phyloP scores from a whole-genome alignment of 2,329 filamentous ascomycete species.

The Remersonia thermophila region DNA sequence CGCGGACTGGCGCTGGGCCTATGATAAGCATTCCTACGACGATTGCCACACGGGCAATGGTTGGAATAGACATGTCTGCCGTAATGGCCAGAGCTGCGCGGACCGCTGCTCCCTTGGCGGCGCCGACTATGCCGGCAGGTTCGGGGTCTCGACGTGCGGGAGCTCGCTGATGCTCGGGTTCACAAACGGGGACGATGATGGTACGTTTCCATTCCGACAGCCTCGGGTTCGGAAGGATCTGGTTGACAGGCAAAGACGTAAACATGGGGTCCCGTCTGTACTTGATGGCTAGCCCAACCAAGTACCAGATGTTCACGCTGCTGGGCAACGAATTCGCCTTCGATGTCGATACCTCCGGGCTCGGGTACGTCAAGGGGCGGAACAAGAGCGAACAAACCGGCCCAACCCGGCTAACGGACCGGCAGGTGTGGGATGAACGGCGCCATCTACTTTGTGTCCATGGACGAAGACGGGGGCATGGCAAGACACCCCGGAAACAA shows the following conservation, averaged over 20 bases:
- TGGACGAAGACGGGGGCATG: conserved; percentile 45
- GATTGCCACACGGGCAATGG: conserved; percentile 39
- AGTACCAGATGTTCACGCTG: conserved; percentile 40
- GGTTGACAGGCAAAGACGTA: conserved; percentile 1
- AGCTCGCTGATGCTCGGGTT: conserved; percentile 36
- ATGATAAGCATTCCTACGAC: conserved; percentile 31
- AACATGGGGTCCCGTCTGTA: conserved; percentile 27
- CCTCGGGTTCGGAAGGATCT: not conserved
- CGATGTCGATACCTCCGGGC: conserved; percentile 50
- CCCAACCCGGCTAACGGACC: not conserved
- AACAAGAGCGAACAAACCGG: conserved; percentile 21
- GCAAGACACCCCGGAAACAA: conserved; percentile 36
- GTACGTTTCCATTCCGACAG: conserved; percentile 5
- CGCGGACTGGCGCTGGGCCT: conserved; percentile 47
- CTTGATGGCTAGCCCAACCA: conserved; percentile 20
- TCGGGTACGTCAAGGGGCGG: conserved; percentile 35
- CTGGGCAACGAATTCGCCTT: conserved; percentile 52
- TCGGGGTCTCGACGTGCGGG: conserved; percentile 39
- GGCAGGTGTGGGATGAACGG: conserved; percentile 48
- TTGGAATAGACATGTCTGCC: conserved; percentile 34
- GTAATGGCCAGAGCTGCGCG: conserved; percentile 37
- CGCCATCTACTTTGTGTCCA: conserved; percentile 40
- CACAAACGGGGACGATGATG: conserved; percentile 28
- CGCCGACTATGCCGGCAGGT: conserved; percentile 38
- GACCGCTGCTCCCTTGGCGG: conserved; percentile 45